Base-by-base conservation (phyloP, 495 filamentous ascomycete genomes). In the Aspergillus incahuasiensis region DNA sequence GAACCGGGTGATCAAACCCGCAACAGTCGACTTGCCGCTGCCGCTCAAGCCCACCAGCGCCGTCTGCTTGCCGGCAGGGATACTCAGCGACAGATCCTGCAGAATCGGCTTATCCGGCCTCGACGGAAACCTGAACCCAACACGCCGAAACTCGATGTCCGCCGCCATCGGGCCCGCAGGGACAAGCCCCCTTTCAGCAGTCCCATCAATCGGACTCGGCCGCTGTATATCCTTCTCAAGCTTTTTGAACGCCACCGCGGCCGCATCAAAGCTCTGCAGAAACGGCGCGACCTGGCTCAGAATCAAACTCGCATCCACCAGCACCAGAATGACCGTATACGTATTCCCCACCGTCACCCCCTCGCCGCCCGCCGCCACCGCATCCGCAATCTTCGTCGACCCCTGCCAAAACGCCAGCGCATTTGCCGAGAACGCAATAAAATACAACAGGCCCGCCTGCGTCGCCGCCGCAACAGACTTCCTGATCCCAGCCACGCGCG, bases 21-120 rank as follows among this genome's bases (percentile, higher is more conserved):
- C 77, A 39, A 88, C 67, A 11, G 86, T 88, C 1, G 83, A 86
- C 60, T 90, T 90, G 2, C 86, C 86, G 49, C 81, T 80, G 1
- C 86, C 86, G n/a, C 84, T 87, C 4, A 82, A 68, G 1, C 86
- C 86, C 1, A 90, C 83, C 43, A 90, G 79, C 0, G 84, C 86
- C 0, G 85, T 85, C 45, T 76, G 72, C 57, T 83, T 79, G 16
- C 77, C 77, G 3, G 80, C 72, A n/a, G 78, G 74, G 24, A 88
- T 77, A 0, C 63, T 62, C 13, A 86, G 62, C 41, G 70, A 71
- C 9, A 86, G 58, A 19, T 79, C 68, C 24, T 66, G 54, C 28
- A 74, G 54, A 1, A 87, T 74, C 16, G 77, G 81, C 8, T 81
- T 65, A 25, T 83, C 77, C 3, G 82, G 76, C 42, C 86, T 71